A percentile compares a stretch with the other conserved stretches of the same genome.
phyloP scores from a whole-genome alignment of 371 early-diverging fungal species.

The Mortierella sp. region DNA sequence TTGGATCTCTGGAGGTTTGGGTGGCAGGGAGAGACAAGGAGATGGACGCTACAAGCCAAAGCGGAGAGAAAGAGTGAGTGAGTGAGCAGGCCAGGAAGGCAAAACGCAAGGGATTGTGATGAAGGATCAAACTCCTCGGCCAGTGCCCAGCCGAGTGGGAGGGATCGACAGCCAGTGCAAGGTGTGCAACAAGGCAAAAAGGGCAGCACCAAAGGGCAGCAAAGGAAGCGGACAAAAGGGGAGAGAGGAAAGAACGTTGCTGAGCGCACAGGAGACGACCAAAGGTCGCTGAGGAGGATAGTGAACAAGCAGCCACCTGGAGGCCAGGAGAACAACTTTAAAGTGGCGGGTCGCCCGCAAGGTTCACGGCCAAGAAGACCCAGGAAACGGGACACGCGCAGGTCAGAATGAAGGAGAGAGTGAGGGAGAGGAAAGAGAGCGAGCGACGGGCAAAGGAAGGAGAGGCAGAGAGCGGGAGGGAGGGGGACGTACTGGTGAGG shows the following conservation, averaged over 20 bases:
- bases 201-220: background rate
- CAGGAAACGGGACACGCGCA: conserved; percentile 8
- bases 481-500: too few species aligned
- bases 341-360: background rate
- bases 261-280: background rate
- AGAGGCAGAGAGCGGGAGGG: background rate
- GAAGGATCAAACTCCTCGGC: conserved; percentile 20
- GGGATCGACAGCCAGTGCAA: conserved; percentile 8
- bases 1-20: conserved; percentile 2
- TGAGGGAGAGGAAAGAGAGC: background rate
- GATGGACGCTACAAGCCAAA: conserved; percentile 1
- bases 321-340: background rate
- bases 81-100: background rate
- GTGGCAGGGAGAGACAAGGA: conserved; percentile 8
- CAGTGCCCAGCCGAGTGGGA: conserved; percentile 2
- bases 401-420: conserved; percentile 8
- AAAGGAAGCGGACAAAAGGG: conserved; percentile 6
- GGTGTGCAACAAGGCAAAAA: background rate
- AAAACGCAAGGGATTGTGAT: conserved; percentile 8
- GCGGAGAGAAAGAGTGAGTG: background rate
- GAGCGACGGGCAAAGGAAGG: background rate
- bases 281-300: conserved; percentile 10
- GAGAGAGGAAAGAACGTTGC: conserved; percentile 11
- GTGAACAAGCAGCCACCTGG: conserved; percentile 2
- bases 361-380: background rate